Conservation (phyloP, 176 grass and related monocot genomes). For the Oryza nivara region DNA sequence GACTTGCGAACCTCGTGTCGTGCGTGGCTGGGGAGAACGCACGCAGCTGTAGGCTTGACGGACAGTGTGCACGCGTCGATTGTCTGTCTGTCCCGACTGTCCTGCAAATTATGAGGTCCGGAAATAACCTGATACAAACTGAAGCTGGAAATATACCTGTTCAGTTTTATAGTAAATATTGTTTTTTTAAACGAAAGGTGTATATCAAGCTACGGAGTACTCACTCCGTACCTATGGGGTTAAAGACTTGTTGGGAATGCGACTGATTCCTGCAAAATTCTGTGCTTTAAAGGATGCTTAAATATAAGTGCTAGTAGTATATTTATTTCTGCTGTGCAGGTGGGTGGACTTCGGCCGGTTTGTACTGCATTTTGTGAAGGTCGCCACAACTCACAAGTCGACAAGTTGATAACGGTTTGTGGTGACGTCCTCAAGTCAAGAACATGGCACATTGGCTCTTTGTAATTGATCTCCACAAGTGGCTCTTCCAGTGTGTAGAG, state of each 20-base stretch:
- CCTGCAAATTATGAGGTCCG: too few species aligned
- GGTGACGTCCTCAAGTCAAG: background rate
- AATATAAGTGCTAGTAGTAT: too few species aligned
- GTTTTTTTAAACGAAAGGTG: too few species aligned
- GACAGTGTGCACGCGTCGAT: background rate
- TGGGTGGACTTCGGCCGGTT: background rate
- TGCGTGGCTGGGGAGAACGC: background rate
- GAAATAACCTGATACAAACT: too few species aligned
- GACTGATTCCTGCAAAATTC: too few species aligned
- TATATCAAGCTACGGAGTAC: too few species aligned
- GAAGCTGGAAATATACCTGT: too few species aligned
- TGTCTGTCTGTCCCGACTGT: background rate
- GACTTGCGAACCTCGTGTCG: background rate
- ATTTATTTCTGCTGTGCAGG: too few species aligned
- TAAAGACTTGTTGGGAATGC: too few species aligned
- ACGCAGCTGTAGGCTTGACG: background rate
- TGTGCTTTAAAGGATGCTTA: too few species aligned
- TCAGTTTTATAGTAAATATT: too few species aligned
- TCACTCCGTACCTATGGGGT: too few species aligned
- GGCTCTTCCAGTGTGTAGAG: background rate
- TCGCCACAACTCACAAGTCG: background rate
- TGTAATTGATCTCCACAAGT: background rate
- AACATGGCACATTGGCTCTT: background rate
- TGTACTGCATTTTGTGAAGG: background rate
- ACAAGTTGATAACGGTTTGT: background rate